Evolutionary conservation across 805 yeast species (phyloP).

Genomic region (Barnettozyma siamensis): DNA sequence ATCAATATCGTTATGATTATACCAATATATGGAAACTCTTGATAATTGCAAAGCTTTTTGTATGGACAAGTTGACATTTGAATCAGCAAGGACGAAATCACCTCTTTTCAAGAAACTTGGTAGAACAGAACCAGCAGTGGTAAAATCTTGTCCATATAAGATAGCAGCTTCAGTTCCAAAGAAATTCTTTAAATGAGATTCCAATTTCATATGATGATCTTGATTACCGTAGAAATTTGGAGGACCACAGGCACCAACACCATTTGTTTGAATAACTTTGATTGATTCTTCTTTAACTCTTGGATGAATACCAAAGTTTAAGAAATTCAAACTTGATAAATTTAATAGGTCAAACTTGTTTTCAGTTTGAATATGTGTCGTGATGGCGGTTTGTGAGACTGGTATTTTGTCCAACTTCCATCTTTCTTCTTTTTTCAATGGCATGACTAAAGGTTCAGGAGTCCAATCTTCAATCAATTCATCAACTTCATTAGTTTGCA

Average conservation of each 20-base stretch:
- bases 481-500: slow-evolving; percentile 62
- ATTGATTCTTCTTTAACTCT: slow-evolving; percentile 49
- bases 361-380: slow-evolving; percentile 22
- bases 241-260: slow-evolving; percentile 99
- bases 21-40: slow-evolving; percentile 70
- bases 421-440: slow-evolving; percentile 41
- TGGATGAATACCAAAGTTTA: slow-evolving; percentile 49
- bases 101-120: slow-evolving; percentile 96
- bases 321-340: slow-evolving; percentile 66
- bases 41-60: slow-evolving; percentile 87
- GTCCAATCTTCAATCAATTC: slow-evolving; percentile 87
- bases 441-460: slow-evolving; percentile 75
- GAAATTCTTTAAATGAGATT: slow-evolving; percentile 66
- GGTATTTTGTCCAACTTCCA: slow-evolving; percentile 68
- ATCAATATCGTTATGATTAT: slow-evolving; percentile 82
- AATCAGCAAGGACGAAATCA: slow-evolving; percentile 84
- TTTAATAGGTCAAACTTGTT: slow-evolving; percentile 45
- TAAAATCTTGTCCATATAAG: slow-evolving; percentile 88
- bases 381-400: slow-evolving; percentile 48
- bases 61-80: slow-evolving; percentile 64
- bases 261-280: slow-evolving; percentile 56
- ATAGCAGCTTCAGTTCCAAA: slow-evolving; percentile 76
- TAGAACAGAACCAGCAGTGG: slow-evolving; percentile 79
- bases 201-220: slow-evolving; percentile 79
- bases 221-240: slow-evolving; percentile 96